These are phyloP conservation scores for Rhazya stricta DNA, from an alignment of 257 asterid genomes.

Conservation along the genomic window DNA sequence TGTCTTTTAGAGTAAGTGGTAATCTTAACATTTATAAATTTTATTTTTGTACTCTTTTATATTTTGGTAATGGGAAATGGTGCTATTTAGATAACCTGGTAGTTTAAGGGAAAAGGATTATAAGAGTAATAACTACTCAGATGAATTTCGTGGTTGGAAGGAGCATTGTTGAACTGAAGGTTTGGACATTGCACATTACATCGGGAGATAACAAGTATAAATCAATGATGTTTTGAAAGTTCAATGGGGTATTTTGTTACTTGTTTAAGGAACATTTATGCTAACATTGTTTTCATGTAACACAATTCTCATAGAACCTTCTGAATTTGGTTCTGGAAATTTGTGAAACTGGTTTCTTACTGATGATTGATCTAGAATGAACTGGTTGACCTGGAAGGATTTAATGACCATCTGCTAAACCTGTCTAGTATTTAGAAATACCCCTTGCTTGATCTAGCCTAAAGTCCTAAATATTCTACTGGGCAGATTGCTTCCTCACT, in stretches of 20 bases:
- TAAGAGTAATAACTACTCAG: neutral
- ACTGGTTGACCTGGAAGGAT: neutral
- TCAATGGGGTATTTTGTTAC: neutral
- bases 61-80: neutral
- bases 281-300: neutral
- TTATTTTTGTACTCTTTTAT: too few relatives aligned
- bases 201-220: neutral
- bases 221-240: neutral
- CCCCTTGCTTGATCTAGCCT: neutral
- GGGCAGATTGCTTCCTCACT: neutral
- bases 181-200: neutral
- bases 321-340: neutral
- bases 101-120: neutral
- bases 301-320: neutral
- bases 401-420: neutral
- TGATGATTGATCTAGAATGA: neutral
- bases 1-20: neutral
- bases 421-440: neutral
- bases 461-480: neutral
- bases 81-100: neutral
- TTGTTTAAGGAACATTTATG: neutral
- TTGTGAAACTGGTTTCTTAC: neutral
- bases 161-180: neutral
- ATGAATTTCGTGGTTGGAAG: neutral
- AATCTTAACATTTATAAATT: too few relatives aligned